phyloP scores from a whole-genome alignment of 148 eudicot genomes.

The Camellia granthamiana region DNA sequence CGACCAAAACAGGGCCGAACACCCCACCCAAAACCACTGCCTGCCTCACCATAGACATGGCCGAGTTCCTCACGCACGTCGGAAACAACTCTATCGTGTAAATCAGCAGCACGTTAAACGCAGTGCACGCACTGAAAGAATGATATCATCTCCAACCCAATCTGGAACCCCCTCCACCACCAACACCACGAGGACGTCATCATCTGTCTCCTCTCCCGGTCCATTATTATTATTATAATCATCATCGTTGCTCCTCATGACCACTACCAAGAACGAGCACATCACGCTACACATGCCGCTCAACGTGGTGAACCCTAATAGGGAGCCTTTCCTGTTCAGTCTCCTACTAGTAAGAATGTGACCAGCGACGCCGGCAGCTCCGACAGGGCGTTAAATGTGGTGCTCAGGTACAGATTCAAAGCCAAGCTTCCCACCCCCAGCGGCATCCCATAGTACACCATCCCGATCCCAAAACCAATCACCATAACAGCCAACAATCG shows the following conservation, averaged over 20 bases:
- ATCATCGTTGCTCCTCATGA: neutral
- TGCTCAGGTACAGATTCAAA: slow-evolving; percentile 48
- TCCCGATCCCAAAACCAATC: slow-evolving; percentile 50
- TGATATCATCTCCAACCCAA: slow-evolving; percentile 42
- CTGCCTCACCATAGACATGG: slow-evolving; percentile 61
- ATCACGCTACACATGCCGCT: slow-evolving; percentile 49
- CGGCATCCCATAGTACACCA: slow-evolving; percentile 71
- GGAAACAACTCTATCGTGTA: slow-evolving; percentile 71
- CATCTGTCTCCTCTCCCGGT: neutral
- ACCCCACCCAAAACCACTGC: slow-evolving; percentile 53
- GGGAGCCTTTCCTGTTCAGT: slow-evolving; percentile 27
- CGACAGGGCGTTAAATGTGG: slow-evolving; percentile 44
- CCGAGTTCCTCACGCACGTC: slow-evolving; percentile 69
- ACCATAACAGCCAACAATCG: slow-evolving; percentile 35
- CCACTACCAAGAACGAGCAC: slow-evolving; percentile 24
- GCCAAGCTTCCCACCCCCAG: slow-evolving; percentile 51
- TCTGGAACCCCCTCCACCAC: neutral
- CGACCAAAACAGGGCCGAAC: slow-evolving; percentile 53
- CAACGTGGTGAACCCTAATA: slow-evolving; percentile 33
- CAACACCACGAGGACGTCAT: too few species aligned
- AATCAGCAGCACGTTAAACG: slow-evolving; percentile 46
- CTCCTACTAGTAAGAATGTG: slow-evolving; percentile 39
- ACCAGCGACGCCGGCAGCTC: slow-evolving; percentile 48
- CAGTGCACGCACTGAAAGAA: slow-evolving; percentile 51
- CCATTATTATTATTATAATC: too few species aligned